Percentiles rank a stretch among this genome's conserved stretches.
Evolutionary conservation across 345 rosid species (phyloP).

Genomic region (Ricinus communis): DNA sequence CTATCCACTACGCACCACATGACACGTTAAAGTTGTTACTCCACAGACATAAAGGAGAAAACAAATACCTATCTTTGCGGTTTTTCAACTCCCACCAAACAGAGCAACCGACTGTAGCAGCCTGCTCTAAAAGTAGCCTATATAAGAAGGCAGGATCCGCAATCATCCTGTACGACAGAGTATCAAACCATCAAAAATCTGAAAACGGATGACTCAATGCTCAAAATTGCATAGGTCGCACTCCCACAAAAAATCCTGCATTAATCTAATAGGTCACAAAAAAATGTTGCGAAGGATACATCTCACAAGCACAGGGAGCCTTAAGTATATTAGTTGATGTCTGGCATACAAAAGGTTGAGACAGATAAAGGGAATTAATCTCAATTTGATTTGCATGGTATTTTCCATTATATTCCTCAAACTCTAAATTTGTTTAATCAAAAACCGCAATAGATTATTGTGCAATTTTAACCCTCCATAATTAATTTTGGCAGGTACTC

Average conservation of each 20-base stretch:
- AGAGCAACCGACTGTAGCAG: slow-evolving; percentile 81
- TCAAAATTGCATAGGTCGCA: neutral
- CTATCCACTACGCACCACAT: slow-evolving; percentile 23
- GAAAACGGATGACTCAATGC: neutral
- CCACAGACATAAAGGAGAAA: neutral
- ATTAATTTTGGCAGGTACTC: neutral
- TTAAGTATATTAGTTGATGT: neutral
- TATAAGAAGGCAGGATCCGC: slow-evolving; percentile 92
- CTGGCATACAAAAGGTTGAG: neutral
- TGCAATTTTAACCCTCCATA: neutral
- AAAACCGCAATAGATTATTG: neutral
- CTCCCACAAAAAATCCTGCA: neutral
- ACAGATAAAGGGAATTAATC: neutral
- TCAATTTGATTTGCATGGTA: neutral
- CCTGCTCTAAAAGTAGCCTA: slow-evolving; percentile 81
- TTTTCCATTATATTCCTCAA: neutral
- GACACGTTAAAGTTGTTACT: neutral
- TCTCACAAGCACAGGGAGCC: neutral
- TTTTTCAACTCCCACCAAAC: slow-evolving; percentile 89
- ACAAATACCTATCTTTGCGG: slow-evolving; percentile 72
- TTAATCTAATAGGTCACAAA: neutral
- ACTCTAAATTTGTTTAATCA: neutral
- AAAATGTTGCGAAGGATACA: neutral
- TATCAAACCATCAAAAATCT: slow-evolving; percentile 11
- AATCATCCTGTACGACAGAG: slow-evolving; percentile 63